Base-by-base conservation (phyloP, 257 asterid genomes). In the Solanum arcanum region DNA sequence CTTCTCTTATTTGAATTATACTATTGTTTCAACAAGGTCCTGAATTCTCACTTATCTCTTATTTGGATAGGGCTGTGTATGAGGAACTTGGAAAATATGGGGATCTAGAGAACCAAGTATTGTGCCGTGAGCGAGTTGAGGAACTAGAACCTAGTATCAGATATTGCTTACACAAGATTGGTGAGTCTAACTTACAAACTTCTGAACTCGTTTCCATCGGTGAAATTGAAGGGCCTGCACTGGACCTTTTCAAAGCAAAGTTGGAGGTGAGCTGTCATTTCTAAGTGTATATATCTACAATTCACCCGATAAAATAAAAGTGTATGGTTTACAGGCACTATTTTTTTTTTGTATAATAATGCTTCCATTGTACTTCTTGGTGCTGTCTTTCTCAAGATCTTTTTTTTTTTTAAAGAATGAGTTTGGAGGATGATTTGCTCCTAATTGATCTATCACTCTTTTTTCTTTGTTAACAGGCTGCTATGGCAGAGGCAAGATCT, bases 41-140 rank as follows among this genome's bases (percentile, higher is more conserved):
- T 83, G 42, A 59, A 41, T 84, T 78, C 76, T 90, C 42, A 37
- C 86, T 90, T 90, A 62, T 82, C 88, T 68, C 86, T 86, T 73
- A 83, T 87, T 85, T 89, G 84, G 74, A 85, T 87, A 97, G 99
- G 93, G 98, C 98, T 89, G 99, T 97, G 89, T 97, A 96, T 92
- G 99, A 96, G 93, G 98, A 97, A 89, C 99, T 97, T 88, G 99
- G 98, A 35, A 97, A 97, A 88, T 97, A 96, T 88, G 99, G 99
- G 84, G 99, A 96, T 89, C 90, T 93, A 86, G 99, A 97, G 87
- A 96, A 92, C 89, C 98, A 95, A 90, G 94, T 93, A 74, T 91
- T 97, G 89, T 96, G 99, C 94, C 94, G 96, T 86, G 98, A 95
- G 90, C 93, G 98, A 85, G 99, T 96, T 88, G 98, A 94, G 92